phyloP scores from a whole-genome alignment of 2,329 filamentous ascomycete species.

The Fusarium heterosporum region DNA sequence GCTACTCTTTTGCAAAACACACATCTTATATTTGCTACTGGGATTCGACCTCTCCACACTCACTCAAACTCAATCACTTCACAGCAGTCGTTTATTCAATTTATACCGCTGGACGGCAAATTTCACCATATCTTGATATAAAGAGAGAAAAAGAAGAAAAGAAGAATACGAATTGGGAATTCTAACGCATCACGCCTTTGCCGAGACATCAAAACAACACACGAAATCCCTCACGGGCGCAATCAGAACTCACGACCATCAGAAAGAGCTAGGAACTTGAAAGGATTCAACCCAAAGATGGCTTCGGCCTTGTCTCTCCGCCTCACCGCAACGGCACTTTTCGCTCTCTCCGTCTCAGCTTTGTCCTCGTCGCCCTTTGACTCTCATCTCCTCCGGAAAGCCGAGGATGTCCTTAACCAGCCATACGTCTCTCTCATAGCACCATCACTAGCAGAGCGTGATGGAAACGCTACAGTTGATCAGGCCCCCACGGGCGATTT shows the following conservation, averaged over 20 bases:
- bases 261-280: constrained; percentile 9
- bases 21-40: constrained; percentile 8
- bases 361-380: constrained; percentile 22
- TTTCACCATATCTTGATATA: constrained; percentile 8
- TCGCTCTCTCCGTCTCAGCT: constrained; percentile 39
- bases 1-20: constrained; percentile 4
- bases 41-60: constrained; percentile 32
- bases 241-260: constrained; percentile 2
- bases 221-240: constrained; percentile 11
- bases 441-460: constrained; percentile 34
- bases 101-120: constrained; percentile 41
- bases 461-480: constrained; percentile 30
- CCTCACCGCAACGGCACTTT: constrained; percentile 34
- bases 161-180: background rate
- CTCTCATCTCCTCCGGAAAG: constrained; percentile 39
- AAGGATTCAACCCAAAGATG: constrained; percentile 25
- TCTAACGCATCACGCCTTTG: constrained; percentile 16
- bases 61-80: constrained; percentile 19
- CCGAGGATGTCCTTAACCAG: constrained; percentile 49
- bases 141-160: background rate
- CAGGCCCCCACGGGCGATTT: constrained; percentile 45
- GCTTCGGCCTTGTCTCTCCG: constrained; percentile 37
- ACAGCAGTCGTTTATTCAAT: constrained; percentile 17
- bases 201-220: background rate
- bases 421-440: constrained; percentile 45